Percentiles rank a stretch among this genome's conserved stretches.
These are phyloP conservation scores for Candida anglica DNA, from an alignment of 805 yeast species.

Conservation along the genomic window DNA sequence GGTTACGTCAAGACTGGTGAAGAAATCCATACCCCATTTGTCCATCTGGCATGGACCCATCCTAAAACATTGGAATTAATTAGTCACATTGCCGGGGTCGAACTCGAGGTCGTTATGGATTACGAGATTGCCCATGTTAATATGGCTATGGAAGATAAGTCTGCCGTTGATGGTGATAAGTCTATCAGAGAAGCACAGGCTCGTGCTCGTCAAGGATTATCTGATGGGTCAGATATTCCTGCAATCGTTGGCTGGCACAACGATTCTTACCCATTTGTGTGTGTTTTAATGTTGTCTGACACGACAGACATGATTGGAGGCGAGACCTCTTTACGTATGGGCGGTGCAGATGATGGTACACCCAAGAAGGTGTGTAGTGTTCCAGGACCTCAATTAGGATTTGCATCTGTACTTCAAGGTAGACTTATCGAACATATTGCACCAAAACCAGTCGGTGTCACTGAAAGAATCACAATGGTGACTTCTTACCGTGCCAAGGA, in stretches of 20 bases:
- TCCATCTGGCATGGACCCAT: conserved; percentile 55
- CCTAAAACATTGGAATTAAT: conserved; percentile 53
- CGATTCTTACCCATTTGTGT: conserved; percentile 62
- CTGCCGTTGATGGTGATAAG: conserved; percentile 29
- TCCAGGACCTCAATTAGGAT: conserved; percentile 30
- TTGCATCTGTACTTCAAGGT: conserved; percentile 37
- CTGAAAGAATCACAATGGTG: conserved; percentile 41
- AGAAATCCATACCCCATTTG: conserved; percentile 42
- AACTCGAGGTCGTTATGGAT: conserved; percentile 51
- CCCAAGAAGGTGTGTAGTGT: conserved; percentile 14
- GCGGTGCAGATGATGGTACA: conserved; percentile 19
- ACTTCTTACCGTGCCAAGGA: conserved; percentile 35
- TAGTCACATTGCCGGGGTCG: conserved; percentile 57
- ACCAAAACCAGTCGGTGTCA: conserved; percentile 27
- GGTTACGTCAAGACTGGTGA: conserved; percentile 43
- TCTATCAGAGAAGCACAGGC: conserved; percentile 9
- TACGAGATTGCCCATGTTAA: conserved; percentile 56
- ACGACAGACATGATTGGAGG: conserved; percentile 59
- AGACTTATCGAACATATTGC: conserved; percentile 40
- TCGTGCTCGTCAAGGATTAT: conserved; percentile 12
- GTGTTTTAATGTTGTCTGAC: conserved; percentile 60
- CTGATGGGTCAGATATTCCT: conserved; percentile 38
- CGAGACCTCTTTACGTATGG: conserved; percentile 51
- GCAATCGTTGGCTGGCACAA: conserved; percentile 62
- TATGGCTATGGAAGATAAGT: conserved; percentile 36